Percentiles rank a stretch among this genome's conserved stretches.
These are phyloP conservation scores for Adansonia rubrostipa DNA, from an alignment of 441 rosid species.

Conservation along the genomic window DNA sequence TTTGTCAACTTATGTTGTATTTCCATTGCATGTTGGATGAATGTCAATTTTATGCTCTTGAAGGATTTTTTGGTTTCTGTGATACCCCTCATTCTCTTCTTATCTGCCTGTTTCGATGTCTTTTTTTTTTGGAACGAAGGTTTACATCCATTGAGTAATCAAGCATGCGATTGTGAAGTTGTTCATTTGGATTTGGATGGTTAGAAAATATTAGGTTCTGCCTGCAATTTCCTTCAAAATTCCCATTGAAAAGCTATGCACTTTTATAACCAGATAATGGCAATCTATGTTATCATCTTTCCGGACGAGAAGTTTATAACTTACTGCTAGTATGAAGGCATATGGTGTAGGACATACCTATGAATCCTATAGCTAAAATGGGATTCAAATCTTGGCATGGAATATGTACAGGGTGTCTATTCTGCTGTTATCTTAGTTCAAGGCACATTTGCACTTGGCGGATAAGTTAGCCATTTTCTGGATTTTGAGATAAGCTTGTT, in stretches of 20 bases:
- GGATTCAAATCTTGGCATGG: not conserved
- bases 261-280: not conserved
- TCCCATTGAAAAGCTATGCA: not conserved
- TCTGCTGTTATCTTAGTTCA: slow-evolving; percentile 16
- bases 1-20: slow-evolving; percentile 17
- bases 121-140: not conserved
- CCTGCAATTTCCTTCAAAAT: not conserved
- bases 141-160: not conserved
- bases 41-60: not conserved
- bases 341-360: not conserved
- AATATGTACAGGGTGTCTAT: not conserved
- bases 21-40: slow-evolving; percentile 5
- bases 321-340: not conserved
- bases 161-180: slow-evolving; percentile 11
- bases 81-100: not conserved
- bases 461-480: not conserved
- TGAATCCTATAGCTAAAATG: not conserved
- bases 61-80: not conserved
- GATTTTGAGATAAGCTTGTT: not conserved
- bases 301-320: not conserved
- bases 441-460: not conserved
- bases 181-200: not conserved
- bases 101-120: not conserved
- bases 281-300: not conserved
- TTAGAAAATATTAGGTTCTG: slow-evolving; percentile 8